phyloP scores from a whole-genome alignment of 2,329 filamentous ascomycete species.

The Colletotrichum incanum region DNA sequence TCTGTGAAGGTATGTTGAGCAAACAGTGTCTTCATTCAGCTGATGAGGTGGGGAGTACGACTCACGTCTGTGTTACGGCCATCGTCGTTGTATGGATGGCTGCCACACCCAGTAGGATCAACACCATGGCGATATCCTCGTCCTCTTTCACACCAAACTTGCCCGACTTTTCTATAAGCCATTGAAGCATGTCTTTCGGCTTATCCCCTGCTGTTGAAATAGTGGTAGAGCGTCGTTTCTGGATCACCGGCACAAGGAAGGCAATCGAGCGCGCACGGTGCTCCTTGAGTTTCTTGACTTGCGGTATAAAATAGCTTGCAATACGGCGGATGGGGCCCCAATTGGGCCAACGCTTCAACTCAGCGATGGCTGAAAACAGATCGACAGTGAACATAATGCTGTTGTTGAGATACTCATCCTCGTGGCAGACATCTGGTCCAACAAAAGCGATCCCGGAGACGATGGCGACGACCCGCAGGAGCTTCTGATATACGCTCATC shows the following conservation, averaged over 20 bases:
- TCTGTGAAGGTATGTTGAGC: conserved; percentile 47
- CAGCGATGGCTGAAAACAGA: conserved; percentile 47
- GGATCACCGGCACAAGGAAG: neutral
- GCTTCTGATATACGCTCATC: conserved; percentile 55
- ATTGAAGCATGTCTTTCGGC: conserved; percentile 64
- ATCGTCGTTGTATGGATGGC: conserved; percentile 67
- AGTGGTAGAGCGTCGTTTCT: neutral
- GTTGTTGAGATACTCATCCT: conserved; percentile 59
- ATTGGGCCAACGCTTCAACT: conserved; percentile 27
- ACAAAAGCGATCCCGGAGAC: conserved; percentile 64
- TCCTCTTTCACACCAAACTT: conserved; percentile 53
- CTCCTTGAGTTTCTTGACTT: neutral
- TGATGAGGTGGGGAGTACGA: conserved; percentile 56
- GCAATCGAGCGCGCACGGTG: neutral
- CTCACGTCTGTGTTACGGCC: conserved; percentile 58
- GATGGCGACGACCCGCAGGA: conserved; percentile 62
- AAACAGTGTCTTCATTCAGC: conserved; percentile 55
- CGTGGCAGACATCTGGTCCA: conserved; percentile 61
- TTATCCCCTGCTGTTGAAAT: conserved; percentile 42
- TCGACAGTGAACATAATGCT: conserved; percentile 36
- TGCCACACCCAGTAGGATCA: conserved; percentile 62
- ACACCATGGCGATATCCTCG: conserved; percentile 56
- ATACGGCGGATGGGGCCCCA: neutral
- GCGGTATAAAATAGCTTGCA: neutral
- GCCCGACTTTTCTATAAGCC: conserved; percentile 57